Base-by-base conservation (phyloP, 768 basidiomycete genomes). In the Mycena kentingensis region DNA sequence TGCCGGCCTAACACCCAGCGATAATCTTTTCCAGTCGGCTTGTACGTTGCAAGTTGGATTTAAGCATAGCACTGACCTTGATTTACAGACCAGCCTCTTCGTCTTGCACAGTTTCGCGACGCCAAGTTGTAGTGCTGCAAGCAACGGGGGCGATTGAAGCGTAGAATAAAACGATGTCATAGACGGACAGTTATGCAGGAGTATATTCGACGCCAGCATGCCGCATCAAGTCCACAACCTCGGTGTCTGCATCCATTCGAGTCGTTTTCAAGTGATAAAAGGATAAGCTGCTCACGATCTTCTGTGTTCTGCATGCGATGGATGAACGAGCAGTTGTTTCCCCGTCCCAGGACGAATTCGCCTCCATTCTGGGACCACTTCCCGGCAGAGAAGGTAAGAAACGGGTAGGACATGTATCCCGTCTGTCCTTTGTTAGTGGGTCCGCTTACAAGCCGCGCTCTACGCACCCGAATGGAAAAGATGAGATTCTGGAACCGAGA, bases 361-460 rank as follows among this genome's bases (percentile, higher is more conserved):
- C 83, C 84, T 4, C 84, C 84, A 0, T 84, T 67, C 61, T 87
- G 84, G 0, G 77, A 73, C n/a, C 80, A 59, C 44, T 84, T 81
- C 0, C 84, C 85, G 49, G 83, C 79, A 61, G 83, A 84, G 0
- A 83, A 84, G n/a, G 82, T 69, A 16, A 77, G 67, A 1, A 57
- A 58, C 0, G 78, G 77, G 32, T 52, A 38, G 18, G 22, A 5
- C 21, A 47, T 18, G 25, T 38, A 44, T 19, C 11, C 16, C 12
- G 36, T 37, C 36, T 37, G 36, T 18, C 7, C 12, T 18, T 7
- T 18, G 36, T 37, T 12, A 11, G 36, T 18, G 7, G 11, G 18
- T 11, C 36, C 11, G 7, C 7, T 10, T 7, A 22, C 25, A 24
- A 16, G n/a, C 18, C 18, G 13, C 13, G 26, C 4, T 5, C 3